Percentiles rank a stretch among this genome's conserved stretches.
These are phyloP conservation scores for Metschnikowia kofuensis DNA, from an alignment of 805 yeast genomes.

Conservation along the genomic window DNA sequence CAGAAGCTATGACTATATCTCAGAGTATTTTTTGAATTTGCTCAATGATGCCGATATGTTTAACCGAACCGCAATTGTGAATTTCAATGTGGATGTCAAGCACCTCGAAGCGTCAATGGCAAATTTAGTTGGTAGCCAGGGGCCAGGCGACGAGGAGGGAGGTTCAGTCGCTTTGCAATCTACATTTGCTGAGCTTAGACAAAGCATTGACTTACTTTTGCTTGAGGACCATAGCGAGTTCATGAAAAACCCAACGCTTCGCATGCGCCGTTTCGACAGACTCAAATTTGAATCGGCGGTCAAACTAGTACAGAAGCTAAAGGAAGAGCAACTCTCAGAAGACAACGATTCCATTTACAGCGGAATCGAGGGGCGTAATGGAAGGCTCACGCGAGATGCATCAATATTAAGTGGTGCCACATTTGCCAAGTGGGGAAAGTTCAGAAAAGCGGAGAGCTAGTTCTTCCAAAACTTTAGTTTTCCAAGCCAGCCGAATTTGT, in stretches of 20 bases:
- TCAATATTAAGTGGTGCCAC: slow-evolving; percentile 21
- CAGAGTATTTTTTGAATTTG: slow-evolving; percentile 62
- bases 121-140: slow-evolving; percentile 24
- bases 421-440: slow-evolving; percentile 33
- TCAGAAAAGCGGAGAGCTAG: slow-evolving; percentile 19
- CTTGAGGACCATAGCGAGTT: slow-evolving; percentile 64
- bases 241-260: slow-evolving; percentile 43
- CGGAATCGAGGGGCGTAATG: slow-evolving; percentile 6
- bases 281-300: slow-evolving; percentile 72
- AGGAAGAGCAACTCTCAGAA: slow-evolving; percentile 18
- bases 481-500: slow-evolving; percentile 13
- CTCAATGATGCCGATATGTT: slow-evolving; percentile 54
- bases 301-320: slow-evolving; percentile 53
- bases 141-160: slow-evolving; percentile 24
- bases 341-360: slow-evolving; percentile 13
- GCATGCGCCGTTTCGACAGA: slow-evolving; percentile 61
- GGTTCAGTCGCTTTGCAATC: slow-evolving; percentile 58
- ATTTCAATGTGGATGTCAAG: slow-evolving; percentile 77
- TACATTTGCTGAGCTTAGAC: slow-evolving; percentile 76
- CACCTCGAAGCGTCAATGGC: slow-evolving; percentile 63
- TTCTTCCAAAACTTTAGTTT: slow-evolving; percentile 20
- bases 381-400: slow-evolving; percentile 16
- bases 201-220: slow-evolving; percentile 69
- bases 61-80: slow-evolving; percentile 59
- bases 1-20: slow-evolving; percentile 82